Evolutionary conservation across 257 asterid genomes (phyloP).

Genomic region (Linderniella brevidens): DNA sequence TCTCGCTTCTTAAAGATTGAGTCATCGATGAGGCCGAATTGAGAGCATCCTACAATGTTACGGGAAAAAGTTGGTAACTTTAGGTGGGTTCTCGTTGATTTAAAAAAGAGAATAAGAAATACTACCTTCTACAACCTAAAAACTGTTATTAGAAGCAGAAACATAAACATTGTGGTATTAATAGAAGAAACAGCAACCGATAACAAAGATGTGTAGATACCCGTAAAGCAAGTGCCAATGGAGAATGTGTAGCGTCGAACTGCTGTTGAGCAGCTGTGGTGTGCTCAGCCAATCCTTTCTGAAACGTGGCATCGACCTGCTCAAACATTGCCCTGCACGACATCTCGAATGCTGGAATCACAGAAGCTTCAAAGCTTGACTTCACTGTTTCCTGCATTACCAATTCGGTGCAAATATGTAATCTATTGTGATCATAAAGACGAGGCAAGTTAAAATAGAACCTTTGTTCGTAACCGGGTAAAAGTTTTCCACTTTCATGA

Average conservation of each 20-base stretch:
- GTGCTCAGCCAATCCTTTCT: conserved; percentile 82
- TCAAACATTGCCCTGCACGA: conserved; percentile 91
- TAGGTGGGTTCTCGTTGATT: conserved; percentile 3
- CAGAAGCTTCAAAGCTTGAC: conserved; percentile 65
- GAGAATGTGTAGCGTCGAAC: conserved; percentile 66
- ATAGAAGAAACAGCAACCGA: too few relatives aligned
- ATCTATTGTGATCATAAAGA: neutral
- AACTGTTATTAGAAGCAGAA: neutral
- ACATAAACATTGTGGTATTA: neutral
- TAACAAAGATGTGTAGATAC: too few relatives aligned
- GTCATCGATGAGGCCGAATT: conserved; percentile 77
- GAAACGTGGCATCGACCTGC: conserved; percentile 82
- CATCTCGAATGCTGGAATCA: conserved; percentile 83
- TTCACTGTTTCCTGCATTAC: conserved; percentile 70
- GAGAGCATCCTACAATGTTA: conserved; percentile 52
- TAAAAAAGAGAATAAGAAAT: conserved; percentile 3
- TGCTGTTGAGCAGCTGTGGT: conserved; percentile 61
- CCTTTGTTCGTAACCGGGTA: too few relatives aligned
- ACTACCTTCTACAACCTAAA: neutral
- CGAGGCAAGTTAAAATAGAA: too few relatives aligned
- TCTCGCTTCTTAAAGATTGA: conserved; percentile 61
- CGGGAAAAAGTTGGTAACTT: neutral
- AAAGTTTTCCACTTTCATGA: too few relatives aligned
- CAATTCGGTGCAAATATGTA: neutral
- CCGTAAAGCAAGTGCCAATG: conserved; percentile 67